These are phyloP conservation scores for Brasilioporus rufonigricans DNA, from an alignment of 768 basidiomycete genomes.

Conservation along the genomic window DNA sequence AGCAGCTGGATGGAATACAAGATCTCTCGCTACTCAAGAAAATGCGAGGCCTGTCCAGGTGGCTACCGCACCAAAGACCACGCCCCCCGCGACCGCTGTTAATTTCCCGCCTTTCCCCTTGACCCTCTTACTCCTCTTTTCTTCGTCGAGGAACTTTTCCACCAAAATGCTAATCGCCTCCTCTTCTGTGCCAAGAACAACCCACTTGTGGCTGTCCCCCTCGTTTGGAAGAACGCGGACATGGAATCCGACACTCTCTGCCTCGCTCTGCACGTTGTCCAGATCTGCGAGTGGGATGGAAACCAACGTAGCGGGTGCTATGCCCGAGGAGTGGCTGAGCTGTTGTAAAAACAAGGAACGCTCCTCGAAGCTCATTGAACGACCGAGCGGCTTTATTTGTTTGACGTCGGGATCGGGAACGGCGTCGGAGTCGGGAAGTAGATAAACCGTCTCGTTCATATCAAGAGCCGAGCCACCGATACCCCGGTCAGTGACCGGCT, in stretches of 20 bases:
- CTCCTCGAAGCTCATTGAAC: slow-evolving; percentile 51
- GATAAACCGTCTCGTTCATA: slow-evolving; percentile 28
- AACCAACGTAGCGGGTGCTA: slow-evolving; percentile 47
- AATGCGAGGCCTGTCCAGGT: slow-evolving; percentile 58
- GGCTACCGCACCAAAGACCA: slow-evolving; percentile 60
- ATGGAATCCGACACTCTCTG: slow-evolving; percentile 43
- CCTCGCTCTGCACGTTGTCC: slow-evolving; percentile 37
- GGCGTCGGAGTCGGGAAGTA: slow-evolving; percentile 8
- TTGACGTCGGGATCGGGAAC: slow-evolving; percentile 7
- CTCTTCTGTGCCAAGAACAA: slow-evolving; percentile 55
- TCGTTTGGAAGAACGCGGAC: slow-evolving; percentile 37
- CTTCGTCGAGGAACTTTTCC: slow-evolving; percentile 30
- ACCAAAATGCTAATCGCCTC: slow-evolving; percentile 39
- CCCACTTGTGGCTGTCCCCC: slow-evolving; percentile 38
- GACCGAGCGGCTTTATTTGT: slow-evolving; percentile 35
- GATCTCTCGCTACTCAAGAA: slow-evolving; percentile 32
- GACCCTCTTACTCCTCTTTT: slow-evolving; percentile 20
- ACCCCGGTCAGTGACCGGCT: slow-evolving; percentile 34
- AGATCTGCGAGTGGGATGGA: slow-evolving; percentile 47
- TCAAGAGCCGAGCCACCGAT: slow-evolving; percentile 22
- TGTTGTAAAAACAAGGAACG: slow-evolving; percentile 49
- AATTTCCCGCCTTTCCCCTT: slow-evolving; percentile 28
- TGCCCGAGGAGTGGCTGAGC: slow-evolving; percentile 35
- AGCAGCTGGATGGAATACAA: background rate
- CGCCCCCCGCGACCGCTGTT: slow-evolving; percentile 52